phyloP scores from a whole-genome alignment of 352 stramenopile species.

The Phytopythium cucurbitacearum region DNA sequence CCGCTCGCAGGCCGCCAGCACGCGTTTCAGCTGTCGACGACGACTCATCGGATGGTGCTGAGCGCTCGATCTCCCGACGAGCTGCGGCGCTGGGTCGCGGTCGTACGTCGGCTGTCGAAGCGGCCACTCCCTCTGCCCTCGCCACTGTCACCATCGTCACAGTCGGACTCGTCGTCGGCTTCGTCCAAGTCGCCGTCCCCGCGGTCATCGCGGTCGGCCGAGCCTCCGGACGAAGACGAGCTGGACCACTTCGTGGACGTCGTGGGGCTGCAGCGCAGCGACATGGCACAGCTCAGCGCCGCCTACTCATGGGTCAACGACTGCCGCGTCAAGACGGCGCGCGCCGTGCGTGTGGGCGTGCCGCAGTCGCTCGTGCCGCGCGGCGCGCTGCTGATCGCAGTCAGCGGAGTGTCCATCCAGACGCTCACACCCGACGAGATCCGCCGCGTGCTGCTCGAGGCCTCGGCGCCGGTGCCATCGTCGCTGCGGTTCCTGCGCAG shows the following conservation, averaged over 20 bases:
- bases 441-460: constrained; percentile 32
- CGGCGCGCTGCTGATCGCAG: constrained; percentile 55
- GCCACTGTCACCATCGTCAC: neutral
- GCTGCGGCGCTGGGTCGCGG: constrained; percentile 35
- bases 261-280: constrained; percentile 17
- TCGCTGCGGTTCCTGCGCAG: constrained; percentile 46
- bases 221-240: constrained; percentile 7
- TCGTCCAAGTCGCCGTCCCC: constrained; percentile 1
- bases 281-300: constrained; percentile 36
- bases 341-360: constrained; percentile 22
- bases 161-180: neutral
- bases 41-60: constrained; percentile 29
- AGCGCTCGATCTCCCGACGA: constrained; percentile 45
- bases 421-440: constrained; percentile 46
- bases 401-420: constrained; percentile 58
- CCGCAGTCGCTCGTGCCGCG: constrained; percentile 24
- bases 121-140: neutral
- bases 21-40: constrained; percentile 50
- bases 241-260: constrained; percentile 32
- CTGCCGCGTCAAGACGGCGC: constrained; percentile 38
- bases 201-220: constrained; percentile 3
- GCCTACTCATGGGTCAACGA: constrained; percentile 57
- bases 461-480: constrained; percentile 23
- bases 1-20: constrained; percentile 35
- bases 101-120: neutral